phyloP scores from a whole-genome alignment of 495 filamentous ascomycete species.

The Evernia prunastri region DNA sequence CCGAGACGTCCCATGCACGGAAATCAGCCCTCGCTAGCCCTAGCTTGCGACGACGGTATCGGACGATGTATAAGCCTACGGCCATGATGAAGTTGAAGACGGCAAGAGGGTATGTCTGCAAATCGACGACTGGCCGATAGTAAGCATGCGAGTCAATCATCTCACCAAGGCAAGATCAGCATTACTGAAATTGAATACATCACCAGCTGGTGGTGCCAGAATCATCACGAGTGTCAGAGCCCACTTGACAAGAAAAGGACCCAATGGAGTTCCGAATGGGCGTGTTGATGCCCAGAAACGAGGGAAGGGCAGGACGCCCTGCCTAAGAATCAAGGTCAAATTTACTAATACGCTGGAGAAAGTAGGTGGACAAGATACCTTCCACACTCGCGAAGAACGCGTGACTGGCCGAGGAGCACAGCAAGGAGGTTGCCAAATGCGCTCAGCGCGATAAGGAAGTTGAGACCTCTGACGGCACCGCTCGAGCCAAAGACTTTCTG shows the following conservation, averaged over 20 bases:
- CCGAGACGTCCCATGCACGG: constrained; percentile 46
- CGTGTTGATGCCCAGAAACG: constrained; percentile 57
- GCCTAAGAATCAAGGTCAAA: constrained; percentile 32
- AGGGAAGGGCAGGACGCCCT: constrained; percentile 59
- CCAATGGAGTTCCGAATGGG: constrained; percentile 57
- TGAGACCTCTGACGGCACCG: constrained; percentile 46
- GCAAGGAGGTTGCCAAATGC: constrained; percentile 60
- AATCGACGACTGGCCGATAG: constrained; percentile 30
- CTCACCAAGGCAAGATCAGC: not conserved
- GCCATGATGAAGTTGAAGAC: constrained; percentile 51
- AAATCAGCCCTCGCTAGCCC: constrained; percentile 42
- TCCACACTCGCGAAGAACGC: not conserved
- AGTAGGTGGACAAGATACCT: constrained; percentile 31
- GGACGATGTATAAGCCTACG: constrained; percentile 47
- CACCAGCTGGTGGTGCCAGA: constrained; percentile 57
- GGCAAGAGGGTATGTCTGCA: constrained; percentile 46
- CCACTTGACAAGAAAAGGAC: constrained; percentile 55
- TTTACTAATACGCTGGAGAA: constrained; percentile 43
- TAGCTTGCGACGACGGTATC: constrained; percentile 43
- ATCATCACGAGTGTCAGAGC: constrained; percentile 56
- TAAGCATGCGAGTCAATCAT: not conserved
- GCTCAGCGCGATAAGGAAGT: constrained; percentile 55
- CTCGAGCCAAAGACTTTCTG: constrained; percentile 50
- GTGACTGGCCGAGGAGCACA: constrained; percentile 48
- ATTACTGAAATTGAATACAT: constrained; percentile 56